Evolutionary conservation across 2,329 filamentous ascomycete species (phyloP), one percentile per base, ranked within the genome.

Genomic region (Colletotrichum neosansevieriae): DNA sequence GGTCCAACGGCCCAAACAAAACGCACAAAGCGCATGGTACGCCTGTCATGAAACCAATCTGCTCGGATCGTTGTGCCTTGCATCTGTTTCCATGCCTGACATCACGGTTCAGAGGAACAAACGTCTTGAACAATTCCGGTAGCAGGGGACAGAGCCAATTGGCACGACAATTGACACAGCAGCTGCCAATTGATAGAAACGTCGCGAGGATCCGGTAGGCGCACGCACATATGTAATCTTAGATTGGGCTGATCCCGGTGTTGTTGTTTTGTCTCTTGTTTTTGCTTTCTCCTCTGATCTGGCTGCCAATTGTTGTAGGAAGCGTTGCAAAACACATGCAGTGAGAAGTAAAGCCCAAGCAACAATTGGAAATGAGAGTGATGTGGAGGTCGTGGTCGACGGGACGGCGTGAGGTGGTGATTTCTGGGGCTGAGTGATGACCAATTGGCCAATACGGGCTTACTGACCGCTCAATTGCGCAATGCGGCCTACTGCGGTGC

Each of bases 361-460:
- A 29, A 29, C 24, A 45, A 47, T n/a, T 11, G 40, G n/a, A 17
- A 32, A 50, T 38, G 34, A 21, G 58, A 59, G 63, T 32, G 60
- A 17, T 38, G 51, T 44, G 29, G 59, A 42, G 29, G 50, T 10
- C 45, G 34, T 29, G 34, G 50, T 42, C 19, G 29, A 38, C 40
- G 29, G 24, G 24, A 40, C n/a, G 17, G 42, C 15, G 40, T 19
- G 34, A 42, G 24, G 34, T 17, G 13, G 19, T 24, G 45, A 29
- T 29, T 29, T 29, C 29, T 7, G 29, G 7, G 42, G 42, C 45
- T 49, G 11, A 24, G 45, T 15, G 15, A 56, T 49, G 24, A 17
- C 29, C 56, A 62, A 69, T 69, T 69, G 67, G 32, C 67, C 67
- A 69, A 69, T 69, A 57, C 29, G 40, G 21, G 38, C 32, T 34